These are phyloP conservation scores for Tolypocladium ophioglossoides DNA, from an alignment of 2,329 filamentous ascomycete species.

Conservation along the genomic window DNA sequence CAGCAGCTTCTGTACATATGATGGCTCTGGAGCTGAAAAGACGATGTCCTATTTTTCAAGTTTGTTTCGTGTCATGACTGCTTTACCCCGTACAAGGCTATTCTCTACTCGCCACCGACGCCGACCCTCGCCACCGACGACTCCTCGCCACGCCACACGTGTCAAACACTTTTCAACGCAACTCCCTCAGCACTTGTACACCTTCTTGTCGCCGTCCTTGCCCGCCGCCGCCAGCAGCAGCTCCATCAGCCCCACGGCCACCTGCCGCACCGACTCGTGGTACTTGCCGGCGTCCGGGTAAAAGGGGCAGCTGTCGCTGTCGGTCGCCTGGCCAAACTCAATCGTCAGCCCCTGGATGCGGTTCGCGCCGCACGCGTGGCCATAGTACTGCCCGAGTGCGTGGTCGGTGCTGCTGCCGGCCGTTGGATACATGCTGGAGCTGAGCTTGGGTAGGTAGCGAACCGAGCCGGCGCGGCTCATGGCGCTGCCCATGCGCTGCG, in stretches of 20 bases:
- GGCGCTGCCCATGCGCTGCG: conserved; percentile 21
- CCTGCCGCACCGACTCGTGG: conserved; percentile 32
- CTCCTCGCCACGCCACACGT: neutral
- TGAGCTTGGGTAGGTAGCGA: conserved; percentile 26
- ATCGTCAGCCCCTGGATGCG: conserved; percentile 32
- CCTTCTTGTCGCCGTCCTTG: conserved; percentile 2
- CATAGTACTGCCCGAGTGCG: conserved; percentile 32
- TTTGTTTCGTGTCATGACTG: neutral
- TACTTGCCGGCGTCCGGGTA: conserved; percentile 34
- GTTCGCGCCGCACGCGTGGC: conserved; percentile 17
- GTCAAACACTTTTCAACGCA: neutral
- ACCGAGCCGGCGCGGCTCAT: conserved; percentile 29
- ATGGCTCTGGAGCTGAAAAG: neutral
- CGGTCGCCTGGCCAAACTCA: conserved; percentile 29
- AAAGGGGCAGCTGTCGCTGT: conserved; percentile 24
- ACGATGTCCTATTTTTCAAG: neutral
- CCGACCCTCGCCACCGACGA: neutral
- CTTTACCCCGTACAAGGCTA: neutral
- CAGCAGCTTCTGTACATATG: neutral
- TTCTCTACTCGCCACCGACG: neutral
- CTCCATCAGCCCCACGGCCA: conserved; percentile 37
- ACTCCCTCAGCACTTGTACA: neutral
- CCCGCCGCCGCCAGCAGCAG: conserved; percentile 22
- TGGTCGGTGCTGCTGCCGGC: conserved; percentile 37
- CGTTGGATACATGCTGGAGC: conserved; percentile 33